Evolutionary conservation across 2,329 filamentous ascomycete species (phyloP), one percentile per base, ranked within the genome.

Genomic region (Fusarium albosuccineum): DNA sequence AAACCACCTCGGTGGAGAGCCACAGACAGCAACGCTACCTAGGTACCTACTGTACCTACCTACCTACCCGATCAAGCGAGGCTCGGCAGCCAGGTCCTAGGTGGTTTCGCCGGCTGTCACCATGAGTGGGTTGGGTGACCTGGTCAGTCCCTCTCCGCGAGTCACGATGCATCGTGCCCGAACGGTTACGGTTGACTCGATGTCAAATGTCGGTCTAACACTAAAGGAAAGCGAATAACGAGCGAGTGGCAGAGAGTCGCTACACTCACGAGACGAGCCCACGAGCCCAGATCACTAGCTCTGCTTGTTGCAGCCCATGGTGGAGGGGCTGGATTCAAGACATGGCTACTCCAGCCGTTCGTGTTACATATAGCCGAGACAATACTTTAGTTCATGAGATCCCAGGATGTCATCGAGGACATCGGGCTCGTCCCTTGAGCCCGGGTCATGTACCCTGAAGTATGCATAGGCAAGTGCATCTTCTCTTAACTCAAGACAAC

Each of bases 191-290:
- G 29, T 44, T 51, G 56, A 46, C 52, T 57, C 34, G 17, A 29
- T 41, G 26, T 30, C 37, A n/a, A 26, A 17, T 27, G 60, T 37
- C 16, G 42, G 39, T n/a, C 17, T 29, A 44, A 13, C 22, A 39
- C 56, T 42, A 40, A 40, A 29, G 6, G 22, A 42, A 16, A 33
- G 58, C 30, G 9, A 30, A 37, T 49, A 44, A 46, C 37, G 33
- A 54, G 36, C 17, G 29, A 34, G 22, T 13, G n/a, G 9, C 33
- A 36, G 30, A 39, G 49, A 57, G 52, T 60, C 59, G 61, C 46
- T 52, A n/a, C 44, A 29, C 55, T 59, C 67, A 68, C 48, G 40
- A 26, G 61, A 54, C 26, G 39, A n/a, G 41, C 29, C 57, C 64
- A 71, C 62, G 67, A 50, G 69, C 22, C 33, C 22, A 34, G 29